A percentile compares a stretch with the other conserved stretches of the same genome.
phyloP scores from a whole-genome alignment of 2,329 filamentous ascomycete species.

The Thielaviopsis populi region DNA sequence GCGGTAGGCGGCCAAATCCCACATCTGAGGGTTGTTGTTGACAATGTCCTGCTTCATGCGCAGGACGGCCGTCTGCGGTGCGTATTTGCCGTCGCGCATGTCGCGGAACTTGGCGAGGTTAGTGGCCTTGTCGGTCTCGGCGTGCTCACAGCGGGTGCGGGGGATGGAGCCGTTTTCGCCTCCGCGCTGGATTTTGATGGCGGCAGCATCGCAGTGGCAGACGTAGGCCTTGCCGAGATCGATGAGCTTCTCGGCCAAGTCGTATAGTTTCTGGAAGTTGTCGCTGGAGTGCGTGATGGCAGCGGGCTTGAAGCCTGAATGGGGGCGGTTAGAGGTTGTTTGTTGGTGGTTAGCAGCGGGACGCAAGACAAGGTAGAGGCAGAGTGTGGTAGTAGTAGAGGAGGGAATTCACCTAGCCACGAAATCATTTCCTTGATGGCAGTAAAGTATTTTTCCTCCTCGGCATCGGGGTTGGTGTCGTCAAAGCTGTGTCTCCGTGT shows the following conservation, averaged over 20 bases:
- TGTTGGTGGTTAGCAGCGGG: no score
- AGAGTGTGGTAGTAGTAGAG: background rate
- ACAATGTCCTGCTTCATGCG: conserved; percentile 86
- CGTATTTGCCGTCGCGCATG: conserved; percentile 86
- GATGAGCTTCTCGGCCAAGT: conserved; percentile 75
- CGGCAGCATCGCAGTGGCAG: conserved; percentile 69
- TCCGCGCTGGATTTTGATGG: conserved; percentile 77
- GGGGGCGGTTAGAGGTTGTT: no score
- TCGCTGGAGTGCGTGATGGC: conserved; percentile 79
- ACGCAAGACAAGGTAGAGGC: background rate
- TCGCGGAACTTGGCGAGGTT: conserved; percentile 72
- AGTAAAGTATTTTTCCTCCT: conserved; percentile 77
- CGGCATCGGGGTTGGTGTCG: conserved; percentile 88
- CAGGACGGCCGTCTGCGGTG: conserved; percentile 66
- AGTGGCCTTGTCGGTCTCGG: conserved; percentile 56
- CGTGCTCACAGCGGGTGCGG: conserved; percentile 68
- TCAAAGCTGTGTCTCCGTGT: conserved; percentile 50
- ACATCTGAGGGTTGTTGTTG: conserved; percentile 84
- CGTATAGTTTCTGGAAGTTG: conserved; percentile 77
- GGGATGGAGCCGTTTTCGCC: conserved; percentile 53
- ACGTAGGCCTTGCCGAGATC: conserved; percentile 59
- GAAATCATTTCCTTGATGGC: conserved; percentile 78
- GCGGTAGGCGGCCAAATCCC: conserved; percentile 86
- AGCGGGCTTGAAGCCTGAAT: conserved; percentile 51
- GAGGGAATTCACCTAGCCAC: conserved; percentile 48